Evolutionary conservation across 2,329 filamentous ascomycete species (phyloP), one percentile per base, ranked within the genome.

Genomic region (Mycosphaerella sp.): DNA sequence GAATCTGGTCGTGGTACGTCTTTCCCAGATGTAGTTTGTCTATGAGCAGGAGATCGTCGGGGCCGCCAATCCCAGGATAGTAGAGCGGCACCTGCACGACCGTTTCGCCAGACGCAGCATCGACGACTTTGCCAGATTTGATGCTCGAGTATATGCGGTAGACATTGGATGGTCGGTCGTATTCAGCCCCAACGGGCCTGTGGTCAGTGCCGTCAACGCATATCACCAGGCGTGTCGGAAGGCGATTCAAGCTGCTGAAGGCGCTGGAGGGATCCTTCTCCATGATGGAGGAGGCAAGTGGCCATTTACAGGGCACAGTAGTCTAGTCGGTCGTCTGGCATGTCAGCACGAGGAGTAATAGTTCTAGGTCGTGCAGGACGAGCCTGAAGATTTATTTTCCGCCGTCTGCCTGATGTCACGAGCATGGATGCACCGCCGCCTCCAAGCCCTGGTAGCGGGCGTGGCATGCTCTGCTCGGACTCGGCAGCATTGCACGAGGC

Each of bases 171-270:
- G 53, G 54, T 14, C 28, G 25, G 32, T 30, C 34, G 32, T 47
- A 39, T 34, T 46, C 34, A 7, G 41, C n/a, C 10, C 28, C 27
- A 17, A n/a, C 28, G 10, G 55, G 47, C 17, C 42, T 51, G 36
- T 52, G 54, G 18, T 42, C 44, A 13, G 53, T 51, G 6, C 59
- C 60, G 37, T 62, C 60, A 10, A 61, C 56, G 35, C 60, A 62
- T 12, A 62, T 42, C 21, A 62, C 49, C 41, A 61, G 49, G 45
- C 60, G 41, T 7, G 44, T 60, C 13, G 21, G 41, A 12, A 34
- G 17, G 21, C 13, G 30, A 34, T n/a, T 34, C 30, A 34, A n/a
- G 30, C 30, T 34, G 30, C 30, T 34, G 13, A 34, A 34, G 30
- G 30, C 30, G 30, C 30, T 34, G 30, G 13, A 34, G 10, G 30